A percentile compares a stretch with the other conserved stretches of the same genome.
phyloP scores from a whole-genome alignment of 2,329 filamentous ascomycete genomes.

The Pseudovirgaria hyperparasitica region DNA sequence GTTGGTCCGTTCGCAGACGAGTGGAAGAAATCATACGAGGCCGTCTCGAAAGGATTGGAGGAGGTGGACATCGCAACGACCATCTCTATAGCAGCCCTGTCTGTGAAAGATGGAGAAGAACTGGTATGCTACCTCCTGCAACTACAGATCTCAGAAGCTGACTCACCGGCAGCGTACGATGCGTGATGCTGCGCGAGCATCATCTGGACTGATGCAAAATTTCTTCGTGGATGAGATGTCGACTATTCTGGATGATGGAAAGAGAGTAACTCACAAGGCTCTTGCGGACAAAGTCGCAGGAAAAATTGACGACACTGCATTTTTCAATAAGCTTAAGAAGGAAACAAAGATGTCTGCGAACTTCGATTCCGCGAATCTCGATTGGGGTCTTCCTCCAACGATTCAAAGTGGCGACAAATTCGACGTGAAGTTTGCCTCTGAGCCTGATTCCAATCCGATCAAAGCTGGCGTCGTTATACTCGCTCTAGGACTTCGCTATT shows the following conservation, averaged over 20 bases:
- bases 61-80: conserved; percentile 76
- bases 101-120: conserved; percentile 90
- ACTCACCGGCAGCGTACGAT: conserved; percentile 54
- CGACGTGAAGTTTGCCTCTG: conserved; percentile 68
- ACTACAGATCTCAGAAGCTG: too few relatives aligned
- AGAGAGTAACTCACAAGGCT: conserved; percentile 84
- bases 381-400: conserved; percentile 84
- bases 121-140: conserved; percentile 41
- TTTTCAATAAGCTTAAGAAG: conserved; percentile 80
- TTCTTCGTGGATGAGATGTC: conserved; percentile 99
- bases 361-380: conserved; percentile 77
- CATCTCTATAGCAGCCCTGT: conserved; percentile 71
- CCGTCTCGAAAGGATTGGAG: conserved; percentile 69
- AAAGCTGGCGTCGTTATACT: conserved; percentile 91
- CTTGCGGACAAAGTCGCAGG: conserved; percentile 78
- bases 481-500: conserved; percentile 84
- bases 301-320: conserved; percentile 88
- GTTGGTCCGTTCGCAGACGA: conserved; percentile 87
- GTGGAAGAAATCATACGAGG: conserved; percentile 72
- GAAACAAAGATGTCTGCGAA: conserved; percentile 74
- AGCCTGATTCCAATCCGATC: conserved; percentile 67
- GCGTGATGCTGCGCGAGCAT: conserved; percentile 86
- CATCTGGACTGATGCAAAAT: conserved; percentile 85
- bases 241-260: conserved; percentile 85
- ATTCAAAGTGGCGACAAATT: conserved; percentile 95